Evolutionary conservation across 805 yeast genomes (phyloP).

Genomic region (Yamadazyma akitaensis): DNA sequence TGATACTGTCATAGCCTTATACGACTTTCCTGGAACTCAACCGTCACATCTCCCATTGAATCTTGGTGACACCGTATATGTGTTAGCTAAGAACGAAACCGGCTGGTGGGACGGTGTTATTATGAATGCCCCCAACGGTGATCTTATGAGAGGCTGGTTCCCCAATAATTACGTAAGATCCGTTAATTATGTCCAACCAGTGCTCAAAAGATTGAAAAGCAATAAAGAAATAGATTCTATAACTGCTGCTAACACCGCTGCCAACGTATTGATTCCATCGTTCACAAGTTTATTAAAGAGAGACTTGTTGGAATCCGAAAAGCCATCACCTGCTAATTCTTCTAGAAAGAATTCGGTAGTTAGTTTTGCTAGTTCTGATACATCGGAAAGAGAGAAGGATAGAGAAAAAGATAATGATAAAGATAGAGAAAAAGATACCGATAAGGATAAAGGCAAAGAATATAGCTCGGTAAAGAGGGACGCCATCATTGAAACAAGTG

Average conservation of each 20-base stretch:
- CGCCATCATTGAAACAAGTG: background rate
- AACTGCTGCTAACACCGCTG: constrained; percentile 47
- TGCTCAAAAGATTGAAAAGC: constrained; percentile 33
- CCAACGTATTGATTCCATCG: constrained; percentile 43
- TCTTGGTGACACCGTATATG: constrained; percentile 70
- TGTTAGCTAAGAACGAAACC: constrained; percentile 55
- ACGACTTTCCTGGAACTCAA: constrained; percentile 53
- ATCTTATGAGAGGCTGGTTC: constrained; percentile 75
- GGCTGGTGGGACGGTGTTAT: constrained; percentile 90
- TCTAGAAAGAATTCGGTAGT: constrained; percentile 48
- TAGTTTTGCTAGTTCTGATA: constrained; percentile 36
- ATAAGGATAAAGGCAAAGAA: background rate
- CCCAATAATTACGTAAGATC: constrained; percentile 61
- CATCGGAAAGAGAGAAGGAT: background rate
- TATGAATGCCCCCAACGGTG: constrained; percentile 30
- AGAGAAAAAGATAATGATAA: background rate
- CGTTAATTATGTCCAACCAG: constrained; percentile 42
- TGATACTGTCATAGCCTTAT: constrained; percentile 58
- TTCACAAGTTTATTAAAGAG: constrained; percentile 37
- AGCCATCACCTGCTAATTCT: constrained; percentile 29
- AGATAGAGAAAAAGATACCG: background rate
- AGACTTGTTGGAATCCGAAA: constrained; percentile 30
- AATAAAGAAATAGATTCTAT: constrained; percentile 41
- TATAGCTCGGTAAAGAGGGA: background rate
- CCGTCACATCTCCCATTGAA: constrained; percentile 50